These are phyloP conservation scores for Gloeophyllum trabeum DNA, from an alignment of 768 basidiomycete species.

Conservation along the genomic window DNA sequence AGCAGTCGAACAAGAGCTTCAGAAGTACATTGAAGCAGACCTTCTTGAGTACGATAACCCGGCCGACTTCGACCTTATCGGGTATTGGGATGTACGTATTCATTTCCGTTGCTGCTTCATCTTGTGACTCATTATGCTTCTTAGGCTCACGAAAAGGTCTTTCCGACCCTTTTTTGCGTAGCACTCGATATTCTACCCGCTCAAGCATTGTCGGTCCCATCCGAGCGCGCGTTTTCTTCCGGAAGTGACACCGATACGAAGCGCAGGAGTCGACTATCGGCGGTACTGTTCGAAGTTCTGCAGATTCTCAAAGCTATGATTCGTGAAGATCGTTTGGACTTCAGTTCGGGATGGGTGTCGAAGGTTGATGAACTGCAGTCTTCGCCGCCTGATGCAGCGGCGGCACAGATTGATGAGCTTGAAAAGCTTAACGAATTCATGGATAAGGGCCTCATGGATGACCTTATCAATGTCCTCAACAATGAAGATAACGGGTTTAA, in stretches of 20 bases:
- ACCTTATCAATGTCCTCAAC: too few relatives aligned
- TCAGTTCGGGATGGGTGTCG: neutral
- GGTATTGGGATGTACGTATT: slow-evolving; percentile 3
- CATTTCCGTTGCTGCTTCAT: neutral
- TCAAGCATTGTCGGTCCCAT: slow-evolving; percentile 9
- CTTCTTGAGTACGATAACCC: neutral
- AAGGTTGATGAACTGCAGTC: neutral
- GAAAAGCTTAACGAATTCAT: too few relatives aligned
- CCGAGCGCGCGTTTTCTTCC: slow-evolving; percentile 10
- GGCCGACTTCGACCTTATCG: neutral
- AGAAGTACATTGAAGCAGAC: neutral
- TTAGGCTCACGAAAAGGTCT: slow-evolving; percentile 2
- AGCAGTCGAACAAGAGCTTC: neutral
- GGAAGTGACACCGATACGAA: slow-evolving; percentile 5
- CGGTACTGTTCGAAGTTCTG: slow-evolving; percentile 3
- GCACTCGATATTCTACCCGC: slow-evolving; percentile 8
- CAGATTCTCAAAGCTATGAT: slow-evolving; percentile 6
- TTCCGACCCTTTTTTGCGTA: slow-evolving; percentile 5
- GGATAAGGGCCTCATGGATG: too few relatives aligned
- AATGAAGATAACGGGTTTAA: too few relatives aligned
- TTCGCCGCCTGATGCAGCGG: neutral
- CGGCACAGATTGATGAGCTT: neutral
- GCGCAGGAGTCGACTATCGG: slow-evolving; percentile 3
- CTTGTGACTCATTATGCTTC: neutral
- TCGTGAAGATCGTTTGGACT: neutral